These are phyloP conservation scores for Lactifluus piperatus DNA, from an alignment of 768 basidiomycete species.

Conservation along the genomic window DNA sequence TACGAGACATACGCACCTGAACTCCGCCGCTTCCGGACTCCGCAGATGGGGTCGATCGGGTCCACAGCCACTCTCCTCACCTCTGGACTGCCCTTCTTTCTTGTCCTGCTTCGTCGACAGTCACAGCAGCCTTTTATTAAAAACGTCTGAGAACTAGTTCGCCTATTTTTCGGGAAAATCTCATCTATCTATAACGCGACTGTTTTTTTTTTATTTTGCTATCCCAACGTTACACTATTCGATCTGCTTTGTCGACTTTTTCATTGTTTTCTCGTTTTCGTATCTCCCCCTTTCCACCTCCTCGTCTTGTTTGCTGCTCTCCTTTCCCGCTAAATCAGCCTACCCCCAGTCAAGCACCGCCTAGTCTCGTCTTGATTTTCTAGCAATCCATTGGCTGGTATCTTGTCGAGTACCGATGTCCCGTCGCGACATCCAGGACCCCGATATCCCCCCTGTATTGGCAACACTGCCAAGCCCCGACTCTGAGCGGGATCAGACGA, in stretches of 20 bases:
- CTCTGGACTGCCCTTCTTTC: constrained; percentile 21
- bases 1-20: constrained; percentile 6
- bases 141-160: constrained; percentile 4
- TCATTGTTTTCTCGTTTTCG: constrained; percentile 27
- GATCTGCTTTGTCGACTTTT: constrained; percentile 26
- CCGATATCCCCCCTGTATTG: constrained; percentile 4
- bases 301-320: constrained; percentile 20
- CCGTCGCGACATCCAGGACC: constrained; percentile 6
- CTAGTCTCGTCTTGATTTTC: constrained; percentile 3
- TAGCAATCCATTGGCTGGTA: background rate
- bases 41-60: constrained; percentile 17
- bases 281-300: constrained; percentile 26
- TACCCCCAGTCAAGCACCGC: background rate
- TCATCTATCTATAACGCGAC: constrained; percentile 25
- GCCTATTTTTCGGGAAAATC: constrained; percentile 15
- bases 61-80: constrained; percentile 24
- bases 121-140: background rate
- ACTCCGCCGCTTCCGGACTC: constrained; percentile 23
- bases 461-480: background rate
- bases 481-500: constrained; percentile 4
- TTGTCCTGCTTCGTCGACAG: constrained; percentile 23
- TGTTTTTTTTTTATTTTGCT: constrained; percentile 26
- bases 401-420: constrained; percentile 2
- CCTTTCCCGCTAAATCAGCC: background rate
- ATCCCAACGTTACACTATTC: constrained; percentile 27